Evolutionary conservation across 2,329 filamentous ascomycete genomes (phyloP), one percentile per base, ranked within the genome.

Genomic region (Monilinia fructicola): DNA sequence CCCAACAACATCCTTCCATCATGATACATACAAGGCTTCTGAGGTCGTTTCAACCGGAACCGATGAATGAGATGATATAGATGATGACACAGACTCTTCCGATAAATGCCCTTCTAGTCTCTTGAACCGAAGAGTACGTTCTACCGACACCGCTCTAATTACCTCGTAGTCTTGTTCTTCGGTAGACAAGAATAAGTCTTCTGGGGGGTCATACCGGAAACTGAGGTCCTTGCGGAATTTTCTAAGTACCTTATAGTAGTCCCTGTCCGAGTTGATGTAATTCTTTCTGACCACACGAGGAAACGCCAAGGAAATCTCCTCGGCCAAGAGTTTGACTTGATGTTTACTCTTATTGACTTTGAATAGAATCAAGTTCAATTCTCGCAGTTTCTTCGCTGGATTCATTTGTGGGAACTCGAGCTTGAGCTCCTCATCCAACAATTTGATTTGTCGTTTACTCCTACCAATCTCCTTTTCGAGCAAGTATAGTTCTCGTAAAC

Each of bases 251-350:
- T 60, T 60, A 28, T 52, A 28, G 21, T 31, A 60, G 0, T 35
- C 3, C 12, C 4, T 6, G 12, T 46, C 26, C 28, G 42, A 35
- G 42, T 23, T 14, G n/a, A 35, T 18, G 31, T 38, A 50, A 38
- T 14, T 60, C 1, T 26, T 60, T 10, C 28, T 60, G n/a, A 44
- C 21, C 44, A 50, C 58, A 38, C 3, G 21, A 50, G 58, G 58
- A 60, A 38, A 60, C 12, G 28, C 38, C 3, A 50, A 48, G 31
- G 48, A 26, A 38, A 60, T 60, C 14, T 60, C 44, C 2, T 60
- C 44, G 4, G 58, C 28, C 44, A 60, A 60, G 23, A 38, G 58
- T 38, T 60, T 60, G n/a, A 38, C 12, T 48, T 60, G 21, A 11
- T 60, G 28, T 50, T 60, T 60, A 9, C 58, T 35, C 44, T 50